Conservation (phyloP, 2,329 filamentous ascomycete species). For the Trichoderma sp. region DNA sequence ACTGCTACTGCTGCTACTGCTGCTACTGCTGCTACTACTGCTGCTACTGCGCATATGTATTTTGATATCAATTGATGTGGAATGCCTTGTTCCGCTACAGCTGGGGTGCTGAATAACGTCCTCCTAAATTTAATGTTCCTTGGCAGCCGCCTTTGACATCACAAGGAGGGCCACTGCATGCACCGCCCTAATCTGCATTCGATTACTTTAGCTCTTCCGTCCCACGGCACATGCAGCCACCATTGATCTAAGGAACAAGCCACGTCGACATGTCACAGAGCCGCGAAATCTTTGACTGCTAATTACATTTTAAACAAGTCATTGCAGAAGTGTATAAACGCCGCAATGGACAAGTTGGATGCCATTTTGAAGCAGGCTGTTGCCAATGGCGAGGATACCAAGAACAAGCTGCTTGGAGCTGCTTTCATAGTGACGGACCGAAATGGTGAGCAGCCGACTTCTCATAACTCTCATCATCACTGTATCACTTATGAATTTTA, state of each 20-base stretch:
- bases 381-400: slow-evolving; percentile 37
- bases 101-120: no score
- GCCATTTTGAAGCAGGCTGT: slow-evolving; percentile 40
- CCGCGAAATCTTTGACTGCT: background rate
- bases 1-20: no score
- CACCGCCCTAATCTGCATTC: background rate
- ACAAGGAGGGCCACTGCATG: background rate
- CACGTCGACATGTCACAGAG: background rate
- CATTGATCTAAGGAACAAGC: background rate
- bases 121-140: no score
- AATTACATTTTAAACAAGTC: background rate
- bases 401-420: slow-evolving; percentile 43
- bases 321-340: no score
- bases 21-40: no score
- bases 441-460: slow-evolving; percentile 34
- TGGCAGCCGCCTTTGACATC: background rate
- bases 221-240: background rate
- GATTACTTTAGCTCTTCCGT: background rate
- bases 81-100: no score
- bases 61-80: no score
- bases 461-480: background rate
- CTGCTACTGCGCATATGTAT: no score
- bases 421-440: slow-evolving; percentile 43
- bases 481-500: background rate
- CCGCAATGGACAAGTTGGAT: slow-evolving; percentile 37